Evolutionary conservation across 2,329 filamentous ascomycete species (phyloP), one percentile per base, ranked within the genome.

Genomic region (Fusarium albosuccineum): DNA sequence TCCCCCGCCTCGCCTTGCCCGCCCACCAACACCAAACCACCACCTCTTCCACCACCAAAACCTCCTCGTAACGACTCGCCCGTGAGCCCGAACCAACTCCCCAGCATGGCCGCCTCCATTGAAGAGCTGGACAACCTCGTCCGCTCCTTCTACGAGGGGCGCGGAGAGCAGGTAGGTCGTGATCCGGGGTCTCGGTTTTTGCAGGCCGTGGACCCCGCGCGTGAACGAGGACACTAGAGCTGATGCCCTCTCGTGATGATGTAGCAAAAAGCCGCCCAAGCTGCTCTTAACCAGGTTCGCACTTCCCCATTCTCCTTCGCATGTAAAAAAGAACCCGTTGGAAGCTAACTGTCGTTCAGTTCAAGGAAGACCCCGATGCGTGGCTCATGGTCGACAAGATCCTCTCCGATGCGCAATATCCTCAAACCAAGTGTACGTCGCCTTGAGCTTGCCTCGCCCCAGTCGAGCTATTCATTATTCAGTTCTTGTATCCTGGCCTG

Each of bases 361-460:
- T 99, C 87, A 98, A 98, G 82, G 96, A 98, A 84, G 97, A 98
- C 76, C 94, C 95, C 60, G 96, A 99, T 83, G 91, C 96, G 62
- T 99, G 96, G 96, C 88, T 98, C 70, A 89, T 97, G 79, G 96
- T 98, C 75, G 96, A 97, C 79, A 94, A 97, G 83, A 97, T 99
- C 76, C 88, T 99, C 66, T 91, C 95, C 81, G 92, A 97, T 80
- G 92, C 96, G 68, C 91, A 91, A 79, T 97, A 97, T 78, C 90
- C 93, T 56, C 94, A 98, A 82, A 99, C 96, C 65, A 99, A 99
- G 85, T 99, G 93, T 94, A 83, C 76, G 90, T 84, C 42, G 40
- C 53, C 62, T 59, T 48, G 56, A 56, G 49, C 51, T 60, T 54
- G 71, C 68, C 58, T 49, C 57, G 53, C 52, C 52, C 44, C 58